These are phyloP conservation scores for Mycena haematopus DNA, from an alignment of 768 basidiomycete species.

Conservation along the genomic window DNA sequence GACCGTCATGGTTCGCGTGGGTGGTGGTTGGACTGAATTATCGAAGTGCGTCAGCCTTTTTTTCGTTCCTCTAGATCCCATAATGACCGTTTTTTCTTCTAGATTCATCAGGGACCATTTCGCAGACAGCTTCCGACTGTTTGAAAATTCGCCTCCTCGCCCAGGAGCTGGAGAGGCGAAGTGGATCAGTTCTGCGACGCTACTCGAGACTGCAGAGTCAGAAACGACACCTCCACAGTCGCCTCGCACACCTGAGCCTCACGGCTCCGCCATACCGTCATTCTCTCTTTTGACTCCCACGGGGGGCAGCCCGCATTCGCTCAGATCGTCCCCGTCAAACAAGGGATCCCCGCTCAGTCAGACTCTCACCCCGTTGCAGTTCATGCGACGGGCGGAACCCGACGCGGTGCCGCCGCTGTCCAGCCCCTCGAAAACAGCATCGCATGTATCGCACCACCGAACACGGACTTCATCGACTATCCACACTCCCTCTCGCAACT, in stretches of 20 bases:
- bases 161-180: conserved; percentile 66
- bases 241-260: conserved; percentile 76
- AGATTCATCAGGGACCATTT: conserved; percentile 91
- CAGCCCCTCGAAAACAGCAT: conserved; percentile 63
- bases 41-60: conserved; percentile 68
- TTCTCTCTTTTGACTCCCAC: conserved; percentile 69
- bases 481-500: conserved; percentile 56
- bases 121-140: conserved; percentile 79
- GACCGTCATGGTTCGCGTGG: conserved; percentile 96
- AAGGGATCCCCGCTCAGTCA: conserved; percentile 71
- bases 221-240: conserved; percentile 48
- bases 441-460: conserved; percentile 35
- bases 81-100: conserved; percentile 15
- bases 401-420: conserved; percentile 43
- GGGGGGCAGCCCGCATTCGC: conserved; percentile 55
- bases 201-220: conserved; percentile 56
- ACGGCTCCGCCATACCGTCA: conserved; percentile 61
- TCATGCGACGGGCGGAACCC: conserved; percentile 78
- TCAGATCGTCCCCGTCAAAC: conserved; percentile 58
- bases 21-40: conserved; percentile 93
- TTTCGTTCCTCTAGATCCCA: conserved; percentile 10
- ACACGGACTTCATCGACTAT: conserved; percentile 46
- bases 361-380: conserved; percentile 67
- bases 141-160: conserved; percentile 68
- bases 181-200: conserved; percentile 83